Conservation (phyloP, 2,329 filamentous ascomycete genomes). For the Fusarium denticulatum region DNA sequence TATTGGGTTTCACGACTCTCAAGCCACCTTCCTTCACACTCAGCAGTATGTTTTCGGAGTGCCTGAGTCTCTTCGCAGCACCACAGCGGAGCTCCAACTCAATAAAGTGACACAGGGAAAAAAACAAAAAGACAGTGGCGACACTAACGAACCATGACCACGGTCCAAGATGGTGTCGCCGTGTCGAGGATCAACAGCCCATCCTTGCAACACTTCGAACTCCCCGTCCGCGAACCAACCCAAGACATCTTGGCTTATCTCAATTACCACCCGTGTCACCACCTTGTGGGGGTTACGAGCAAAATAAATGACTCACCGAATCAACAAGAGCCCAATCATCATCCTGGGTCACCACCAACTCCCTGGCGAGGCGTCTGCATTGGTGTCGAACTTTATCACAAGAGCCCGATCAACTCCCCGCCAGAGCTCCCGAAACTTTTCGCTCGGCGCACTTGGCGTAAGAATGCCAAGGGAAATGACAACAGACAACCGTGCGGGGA, state of each 20-base stretch:
- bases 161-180: not conserved
- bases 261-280: conserved; percentile 26
- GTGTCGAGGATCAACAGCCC: not conserved
- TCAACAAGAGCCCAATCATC: conserved; percentile 7
- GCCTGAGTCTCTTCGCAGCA: too few relatives aligned
- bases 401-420: conserved; percentile 34
- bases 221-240: not conserved
- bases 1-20: not conserved
- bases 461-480: conserved; percentile 19
- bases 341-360: not conserved
- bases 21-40: rapidly evolving
- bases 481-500: not conserved
- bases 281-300: conserved; percentile 20
- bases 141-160: not conserved
- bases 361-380: conserved; percentile 25
- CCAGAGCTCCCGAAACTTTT: not conserved
- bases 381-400: not conserved
- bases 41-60: not conserved
- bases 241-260: conserved; percentile 30
- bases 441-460: not conserved
- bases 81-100: not conserved
- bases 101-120: too few relatives aligned
- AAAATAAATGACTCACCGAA: conserved; percentile 38
- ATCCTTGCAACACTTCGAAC: not conserved
- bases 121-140: not conserved